These are phyloP conservation scores for Schrenkiella parvula DNA, from an alignment of 345 rosid species.

Conservation along the genomic window DNA sequence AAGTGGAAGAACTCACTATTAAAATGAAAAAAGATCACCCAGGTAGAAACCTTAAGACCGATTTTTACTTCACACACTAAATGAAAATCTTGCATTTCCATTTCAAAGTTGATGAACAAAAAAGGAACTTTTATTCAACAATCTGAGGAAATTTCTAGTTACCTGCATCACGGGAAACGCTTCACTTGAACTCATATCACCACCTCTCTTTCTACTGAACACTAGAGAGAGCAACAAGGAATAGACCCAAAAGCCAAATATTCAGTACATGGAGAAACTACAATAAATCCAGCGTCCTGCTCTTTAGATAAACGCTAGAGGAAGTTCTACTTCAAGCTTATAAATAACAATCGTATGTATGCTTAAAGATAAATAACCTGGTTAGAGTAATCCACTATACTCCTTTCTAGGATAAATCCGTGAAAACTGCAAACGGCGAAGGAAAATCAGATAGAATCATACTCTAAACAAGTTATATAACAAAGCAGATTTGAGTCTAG, in stretches of 20 bases:
- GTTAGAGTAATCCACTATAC: not conserved
- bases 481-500: not conserved
- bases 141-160: conserved; percentile 2
- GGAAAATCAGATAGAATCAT: not conserved
- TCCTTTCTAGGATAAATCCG: not conserved
- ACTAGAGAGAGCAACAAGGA: not conserved
- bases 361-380: not conserved
- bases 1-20: not conserved
- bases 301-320: not conserved
- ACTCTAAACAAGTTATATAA: not conserved
- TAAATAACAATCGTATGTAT: not conserved
- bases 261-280: not conserved
- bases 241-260: not conserved
- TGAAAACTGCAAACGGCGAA: not conserved
- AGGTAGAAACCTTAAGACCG: not conserved
- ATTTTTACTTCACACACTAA: not conserved
- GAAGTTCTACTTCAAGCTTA: not conserved
- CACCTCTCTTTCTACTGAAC: conserved; percentile 1
- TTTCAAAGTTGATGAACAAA: not conserved
- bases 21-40: not conserved
- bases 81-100: not conserved
- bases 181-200: conserved; percentile 20
- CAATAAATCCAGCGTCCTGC: not conserved
- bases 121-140: not conserved
- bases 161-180: conserved; percentile 25